Conservation (phyloP, 2,329 filamentous ascomycete genomes). For the Aspergillus sp. region DNA sequence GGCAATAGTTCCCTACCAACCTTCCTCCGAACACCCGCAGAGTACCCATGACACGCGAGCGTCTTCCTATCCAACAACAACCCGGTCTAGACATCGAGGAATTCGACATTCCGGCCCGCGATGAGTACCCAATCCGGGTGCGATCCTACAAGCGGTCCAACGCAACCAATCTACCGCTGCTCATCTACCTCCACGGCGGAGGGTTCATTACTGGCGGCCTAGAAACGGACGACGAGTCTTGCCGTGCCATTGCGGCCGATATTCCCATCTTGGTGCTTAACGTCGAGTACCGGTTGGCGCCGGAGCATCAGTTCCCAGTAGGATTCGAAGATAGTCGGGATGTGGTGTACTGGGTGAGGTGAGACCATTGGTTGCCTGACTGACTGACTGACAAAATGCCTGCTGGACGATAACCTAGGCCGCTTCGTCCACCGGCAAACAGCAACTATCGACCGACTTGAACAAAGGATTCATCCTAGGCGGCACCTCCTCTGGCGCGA, state of each 20-base stretch:
- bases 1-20: conserved; percentile 15
- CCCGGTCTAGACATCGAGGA: conserved; percentile 13
- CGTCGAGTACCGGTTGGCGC: conserved; percentile 54
- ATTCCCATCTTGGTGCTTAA: conserved; percentile 46
- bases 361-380: not conserved
- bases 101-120: conserved; percentile 15
- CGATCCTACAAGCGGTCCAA: conserved; percentile 11
- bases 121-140: conserved; percentile 12
- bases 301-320: conserved; percentile 51
- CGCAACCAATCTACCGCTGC: conserved; percentile 11
- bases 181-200: conserved; percentile 41
- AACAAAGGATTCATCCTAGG: conserved; percentile 50
- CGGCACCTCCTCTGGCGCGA: conserved; percentile 54
- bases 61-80: conserved; percentile 9
- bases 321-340: conserved; percentile 52
- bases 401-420: not conserved
- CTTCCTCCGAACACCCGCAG: conserved; percentile 11
- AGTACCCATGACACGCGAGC: conserved; percentile 11
- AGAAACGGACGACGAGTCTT: conserved; percentile 44
- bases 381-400: not conserved
- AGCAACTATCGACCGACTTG: conserved; percentile 43
- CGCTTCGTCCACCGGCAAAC: conserved; percentile 8
- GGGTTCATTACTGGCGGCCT: conserved; percentile 47
- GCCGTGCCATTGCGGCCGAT: conserved; percentile 38
- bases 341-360: conserved; percentile 42